A percentile compares a stretch with the other conserved stretches of the same genome.
Evolutionary conservation across 345 rosid species (phyloP).

Genomic region (Salix exigua): DNA sequence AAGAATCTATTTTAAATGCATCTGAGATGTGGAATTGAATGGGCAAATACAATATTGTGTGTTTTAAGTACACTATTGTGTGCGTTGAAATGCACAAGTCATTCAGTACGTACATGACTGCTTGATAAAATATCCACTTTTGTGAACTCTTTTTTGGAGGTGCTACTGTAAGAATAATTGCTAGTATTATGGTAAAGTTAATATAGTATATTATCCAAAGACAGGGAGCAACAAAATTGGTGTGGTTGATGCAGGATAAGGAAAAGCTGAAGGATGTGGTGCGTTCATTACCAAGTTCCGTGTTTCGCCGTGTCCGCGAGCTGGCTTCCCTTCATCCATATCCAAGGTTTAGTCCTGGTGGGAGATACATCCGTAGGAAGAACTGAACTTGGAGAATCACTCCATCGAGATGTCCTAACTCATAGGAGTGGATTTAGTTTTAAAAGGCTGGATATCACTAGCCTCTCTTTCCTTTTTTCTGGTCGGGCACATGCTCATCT

Average conservation of each 20-base stretch:
- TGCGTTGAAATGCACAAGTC: no score
- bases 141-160: no score
- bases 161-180: no score
- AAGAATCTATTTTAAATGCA: no score
- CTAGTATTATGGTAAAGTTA: no score
- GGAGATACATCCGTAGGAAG: constrained; percentile 35
- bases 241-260: constrained; percentile 46
- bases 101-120: no score
- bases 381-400: constrained; percentile 18
- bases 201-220: no score
- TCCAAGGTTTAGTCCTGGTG: constrained; percentile 42
- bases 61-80: no score
- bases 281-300: constrained; percentile 51
- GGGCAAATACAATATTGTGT: no score
- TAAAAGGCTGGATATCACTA: constrained; percentile 9
- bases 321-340: constrained; percentile 70
- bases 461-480: not conserved
- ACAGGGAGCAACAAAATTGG: not conserved
- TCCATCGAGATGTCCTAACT: constrained; percentile 7
- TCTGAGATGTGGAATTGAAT: no score
- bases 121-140: no score
- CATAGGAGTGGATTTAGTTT: constrained; percentile 16
- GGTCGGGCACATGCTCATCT: constrained; percentile 16
- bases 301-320: constrained; percentile 56
- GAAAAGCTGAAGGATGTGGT: constrained; percentile 31